Conservation (phyloP, 768 basidiomycete genomes). For the Neoboletus brunneissimus region DNA sequence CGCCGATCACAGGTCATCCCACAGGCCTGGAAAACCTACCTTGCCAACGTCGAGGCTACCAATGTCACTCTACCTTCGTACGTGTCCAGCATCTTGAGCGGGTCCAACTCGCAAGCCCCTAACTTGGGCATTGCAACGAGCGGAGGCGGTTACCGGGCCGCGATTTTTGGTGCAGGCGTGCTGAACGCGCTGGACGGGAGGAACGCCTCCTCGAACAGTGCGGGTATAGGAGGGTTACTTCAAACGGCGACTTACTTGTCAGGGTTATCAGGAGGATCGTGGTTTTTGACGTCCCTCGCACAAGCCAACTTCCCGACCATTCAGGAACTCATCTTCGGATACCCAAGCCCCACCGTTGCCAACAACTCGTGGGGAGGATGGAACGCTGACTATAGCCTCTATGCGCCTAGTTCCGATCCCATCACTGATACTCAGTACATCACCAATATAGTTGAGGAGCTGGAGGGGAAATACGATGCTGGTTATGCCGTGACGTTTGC, state of each 20-base stretch:
- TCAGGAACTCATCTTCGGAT: constrained; percentile 38
- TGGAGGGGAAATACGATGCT: constrained; percentile 30
- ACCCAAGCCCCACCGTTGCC: constrained; percentile 11
- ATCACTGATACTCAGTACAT: constrained; percentile 18
- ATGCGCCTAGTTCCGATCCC: constrained; percentile 18
- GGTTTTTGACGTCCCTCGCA: constrained; percentile 39
- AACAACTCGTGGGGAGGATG: constrained; percentile 34
- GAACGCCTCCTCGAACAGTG: constrained; percentile 40
- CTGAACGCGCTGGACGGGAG: constrained; percentile 48
- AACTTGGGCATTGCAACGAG: constrained; percentile 49
- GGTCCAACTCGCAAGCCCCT: constrained; percentile 25
- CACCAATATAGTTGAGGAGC: constrained; percentile 21
- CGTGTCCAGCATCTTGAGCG: constrained; percentile 31
- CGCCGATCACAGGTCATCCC: constrained; percentile 38
- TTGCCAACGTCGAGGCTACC: constrained; percentile 36
- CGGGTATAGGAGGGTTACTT: constrained; percentile 49
- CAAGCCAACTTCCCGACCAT: constrained; percentile 42
- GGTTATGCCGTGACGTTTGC: constrained; percentile 33
- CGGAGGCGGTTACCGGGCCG: constrained; percentile 58
- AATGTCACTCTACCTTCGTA: constrained; percentile 33
- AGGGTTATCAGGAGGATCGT: constrained; percentile 47
- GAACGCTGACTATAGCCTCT: constrained; percentile 26
- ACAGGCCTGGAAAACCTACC: constrained; percentile 39
- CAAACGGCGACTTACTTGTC: constrained; percentile 52
- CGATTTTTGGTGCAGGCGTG: constrained; percentile 52